Evolutionary conservation across 208 protist species (phyloP).

Genomic region (Spongospora subterranea): DNA sequence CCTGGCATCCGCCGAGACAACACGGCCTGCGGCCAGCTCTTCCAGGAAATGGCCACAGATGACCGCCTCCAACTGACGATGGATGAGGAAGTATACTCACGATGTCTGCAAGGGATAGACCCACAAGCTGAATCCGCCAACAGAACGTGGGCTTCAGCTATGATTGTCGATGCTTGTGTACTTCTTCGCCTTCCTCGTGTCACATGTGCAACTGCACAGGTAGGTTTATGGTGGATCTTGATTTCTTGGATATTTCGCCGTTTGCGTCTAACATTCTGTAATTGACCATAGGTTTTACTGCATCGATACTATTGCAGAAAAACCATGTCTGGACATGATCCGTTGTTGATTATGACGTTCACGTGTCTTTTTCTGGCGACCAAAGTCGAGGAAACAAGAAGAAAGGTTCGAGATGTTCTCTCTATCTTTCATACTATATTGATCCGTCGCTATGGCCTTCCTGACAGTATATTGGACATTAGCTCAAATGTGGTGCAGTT

Average conservation of each 20-base stretch:
- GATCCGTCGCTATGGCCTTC: not conserved
- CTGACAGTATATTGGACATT: slow-evolving; percentile 9
- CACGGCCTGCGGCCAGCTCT: no score
- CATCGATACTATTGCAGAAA: slow-evolving; percentile 44
- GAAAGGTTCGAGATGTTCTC: slow-evolving; percentile 42
- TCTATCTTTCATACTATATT: not conserved
- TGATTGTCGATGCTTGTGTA: slow-evolving; percentile 37
- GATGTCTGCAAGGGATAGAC: not conserved
- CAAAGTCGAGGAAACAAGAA: slow-evolving; percentile 43
- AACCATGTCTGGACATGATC: slow-evolving; percentile 34
- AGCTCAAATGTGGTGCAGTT: not conserved
- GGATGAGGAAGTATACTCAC: not conserved
- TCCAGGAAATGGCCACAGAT: no score
- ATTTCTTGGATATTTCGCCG: no score
- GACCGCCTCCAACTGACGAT: slow-evolving; percentile 23
- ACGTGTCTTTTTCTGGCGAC: slow-evolving; percentile 31
- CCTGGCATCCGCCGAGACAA: no score
- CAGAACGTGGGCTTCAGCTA: not conserved
- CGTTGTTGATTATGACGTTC: not conserved
- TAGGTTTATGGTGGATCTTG: no score
- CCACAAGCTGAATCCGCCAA: not conserved
- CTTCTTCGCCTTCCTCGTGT: not conserved
- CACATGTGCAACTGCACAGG: slow-evolving; percentile 32
- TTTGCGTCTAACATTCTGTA: not conserved
- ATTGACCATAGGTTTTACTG: not conserved